Conservation (phyloP, 148 eudicot species). For the Beta vulgaris region DNA sequence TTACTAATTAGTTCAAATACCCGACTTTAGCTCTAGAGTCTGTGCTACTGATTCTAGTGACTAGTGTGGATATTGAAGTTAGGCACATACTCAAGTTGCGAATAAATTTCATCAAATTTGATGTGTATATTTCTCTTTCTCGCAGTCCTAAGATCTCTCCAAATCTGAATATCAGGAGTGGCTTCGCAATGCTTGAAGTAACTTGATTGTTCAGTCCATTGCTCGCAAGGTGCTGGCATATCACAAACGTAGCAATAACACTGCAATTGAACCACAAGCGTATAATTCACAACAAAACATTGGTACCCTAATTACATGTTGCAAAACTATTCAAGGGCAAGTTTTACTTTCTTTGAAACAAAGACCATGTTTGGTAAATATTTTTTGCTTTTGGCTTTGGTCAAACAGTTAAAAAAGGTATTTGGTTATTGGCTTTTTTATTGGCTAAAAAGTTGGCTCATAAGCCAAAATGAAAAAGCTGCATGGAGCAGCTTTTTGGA, state of each 20-base stretch:
- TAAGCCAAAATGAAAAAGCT: too few relatives aligned
- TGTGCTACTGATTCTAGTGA: not conserved
- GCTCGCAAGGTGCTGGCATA: slow-evolving; percentile 39
- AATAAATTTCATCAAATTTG: not conserved
- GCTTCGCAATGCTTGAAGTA: slow-evolving; percentile 12
- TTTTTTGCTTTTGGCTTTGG: too few relatives aligned
- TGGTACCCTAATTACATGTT: not conserved
- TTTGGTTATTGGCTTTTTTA: too few relatives aligned
- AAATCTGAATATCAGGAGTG: not conserved
- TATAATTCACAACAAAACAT: not conserved
- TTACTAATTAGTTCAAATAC: not conserved
- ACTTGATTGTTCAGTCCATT: slow-evolving; percentile 20
- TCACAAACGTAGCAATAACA: slow-evolving; percentile 48
- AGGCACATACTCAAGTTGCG: not conserved
- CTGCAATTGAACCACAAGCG: slow-evolving; percentile 20
- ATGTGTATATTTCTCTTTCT: not conserved
- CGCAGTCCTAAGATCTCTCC: not conserved
- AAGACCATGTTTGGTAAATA: too few relatives aligned
- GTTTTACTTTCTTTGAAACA: too few relatives aligned
- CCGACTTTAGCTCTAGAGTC: not conserved
- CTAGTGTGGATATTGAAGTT: too few relatives aligned
- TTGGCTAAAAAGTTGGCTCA: too few relatives aligned
- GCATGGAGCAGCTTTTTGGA: too few relatives aligned
- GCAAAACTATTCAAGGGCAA: too few relatives aligned
- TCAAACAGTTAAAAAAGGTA: too few relatives aligned